Evolutionary conservation across 2,329 filamentous ascomycete genomes (phyloP), one percentile per base, ranked within the genome.

Genomic region (Diaporthe amygdali): DNA sequence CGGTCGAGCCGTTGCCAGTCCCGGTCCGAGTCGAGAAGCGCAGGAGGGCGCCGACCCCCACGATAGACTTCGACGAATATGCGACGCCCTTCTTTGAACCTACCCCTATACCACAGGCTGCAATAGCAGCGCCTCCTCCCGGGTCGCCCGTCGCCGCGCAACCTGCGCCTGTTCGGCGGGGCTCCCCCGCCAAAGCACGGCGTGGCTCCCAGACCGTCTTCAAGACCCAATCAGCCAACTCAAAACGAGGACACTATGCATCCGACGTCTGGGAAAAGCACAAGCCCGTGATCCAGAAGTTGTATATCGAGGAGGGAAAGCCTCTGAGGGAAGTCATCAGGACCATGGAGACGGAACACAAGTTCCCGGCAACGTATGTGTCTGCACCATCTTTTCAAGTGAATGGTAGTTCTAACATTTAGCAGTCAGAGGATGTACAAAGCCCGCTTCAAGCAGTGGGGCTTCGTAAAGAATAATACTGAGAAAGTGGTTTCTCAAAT

Each of bases 381-480:
- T 1, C 20, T 7, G 7, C 51, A 5, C 20, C 30, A 27, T n/a
- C 52, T 54, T 17, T n/a, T 17, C 0, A 1, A 41, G 12, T 12
- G 1, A 1, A 15, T 54, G 39, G 6, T n/a, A n/a, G 3, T 20
- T 4, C 70, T 69, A 52, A 67, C 39, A 5, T 15, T 27, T 17
- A 25, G 27, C 46, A 87, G 86, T 22, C 84, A 86, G 22, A 86
- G 87, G 74, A 88, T 88, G 86, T 88, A 88, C 77, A 88, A 88
- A 75, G 87, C 85, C n/a, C 80, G 86, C 30, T 87, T 87, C 74
- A 86, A 86, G 17, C 85, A 87, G 72, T 88, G 86, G 86, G 85
- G 85, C 0, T 88, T 88, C 72, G 85, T 85, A 49, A 88, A 88
- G 78, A 87, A 88, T 71, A 87, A 87, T 72, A 87, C 85, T 51